Evolutionary conservation across 441 rosid species (phyloP).

Genomic region (Brassica hybrid): DNA sequence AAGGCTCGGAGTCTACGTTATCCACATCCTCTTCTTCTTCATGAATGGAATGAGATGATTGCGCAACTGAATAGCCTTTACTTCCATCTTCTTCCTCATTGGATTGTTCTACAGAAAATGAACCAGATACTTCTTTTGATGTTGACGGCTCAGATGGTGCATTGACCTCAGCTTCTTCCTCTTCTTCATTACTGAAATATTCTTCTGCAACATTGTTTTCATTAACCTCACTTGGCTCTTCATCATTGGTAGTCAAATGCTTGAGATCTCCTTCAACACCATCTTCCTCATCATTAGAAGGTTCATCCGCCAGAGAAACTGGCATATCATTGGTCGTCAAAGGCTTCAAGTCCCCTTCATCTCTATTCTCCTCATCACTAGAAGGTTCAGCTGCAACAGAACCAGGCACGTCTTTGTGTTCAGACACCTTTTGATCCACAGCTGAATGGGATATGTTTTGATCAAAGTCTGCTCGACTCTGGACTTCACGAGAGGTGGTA

Average conservation of each 20-base stretch:
- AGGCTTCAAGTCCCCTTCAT: conserved; percentile 38
- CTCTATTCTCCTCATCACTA: conserved; percentile 31
- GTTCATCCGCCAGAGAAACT: conserved; percentile 22
- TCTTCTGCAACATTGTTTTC: conserved; percentile 41
- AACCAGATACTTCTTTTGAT: conserved; percentile 23
- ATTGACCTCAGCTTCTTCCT: conserved; percentile 27
- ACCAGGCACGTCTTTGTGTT: conserved; percentile 23
- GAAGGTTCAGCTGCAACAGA: conserved; percentile 27
- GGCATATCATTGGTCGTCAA: not conserved
- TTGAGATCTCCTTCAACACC: not conserved
- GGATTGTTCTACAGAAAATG: conserved; percentile 33
- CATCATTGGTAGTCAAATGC: not conserved
- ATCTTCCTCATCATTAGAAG: not conserved
- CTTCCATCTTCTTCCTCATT: conserved; percentile 21
- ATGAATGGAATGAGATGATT: conserved; percentile 22
- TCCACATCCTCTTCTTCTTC: conserved; percentile 32
- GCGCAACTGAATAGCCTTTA: too few relatives aligned
- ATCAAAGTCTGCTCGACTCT: conserved; percentile 26
- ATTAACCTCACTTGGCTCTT: conserved; percentile 21
- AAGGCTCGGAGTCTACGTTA: conserved; percentile 19
- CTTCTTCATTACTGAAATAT: conserved; percentile 42
- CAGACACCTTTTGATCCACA: conserved; percentile 25
- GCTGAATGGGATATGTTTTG: conserved; percentile 11
- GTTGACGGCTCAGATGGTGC: conserved; percentile 17
- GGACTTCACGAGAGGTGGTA: conserved; percentile 28